A percentile compares a stretch with the other conserved stretches of the same genome.
phyloP scores from a whole-genome alignment of 441 rosid species.

The Omphalea diandra region DNA sequence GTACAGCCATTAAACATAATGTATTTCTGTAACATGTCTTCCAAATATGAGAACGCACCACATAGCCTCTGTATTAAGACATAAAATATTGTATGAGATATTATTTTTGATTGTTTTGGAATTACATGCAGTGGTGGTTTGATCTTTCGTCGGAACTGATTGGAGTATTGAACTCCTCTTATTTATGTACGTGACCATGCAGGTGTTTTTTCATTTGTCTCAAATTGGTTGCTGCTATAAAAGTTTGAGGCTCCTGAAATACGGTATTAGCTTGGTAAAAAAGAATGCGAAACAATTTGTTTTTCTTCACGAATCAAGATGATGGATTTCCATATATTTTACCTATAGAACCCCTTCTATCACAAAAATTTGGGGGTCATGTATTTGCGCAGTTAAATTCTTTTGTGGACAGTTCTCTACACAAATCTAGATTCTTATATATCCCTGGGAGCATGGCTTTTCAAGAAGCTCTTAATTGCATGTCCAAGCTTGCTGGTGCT shows the following conservation, averaged over 20 bases:
- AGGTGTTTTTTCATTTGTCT: not conserved
- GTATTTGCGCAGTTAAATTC: slow-evolving; percentile 36
- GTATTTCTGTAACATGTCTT: not conserved
- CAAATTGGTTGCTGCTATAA: not conserved
- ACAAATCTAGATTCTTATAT: slow-evolving; percentile 34
- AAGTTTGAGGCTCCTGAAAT: slow-evolving; percentile 13
- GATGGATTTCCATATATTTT: slow-evolving; percentile 42
- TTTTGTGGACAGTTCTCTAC: slow-evolving; percentile 21
- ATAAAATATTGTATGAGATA: not conserved
- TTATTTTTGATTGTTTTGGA: no score
- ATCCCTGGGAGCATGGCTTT: slow-evolving; percentile 49
- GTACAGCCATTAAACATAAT: slow-evolving; percentile 32
- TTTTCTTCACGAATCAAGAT: slow-evolving; percentile 46
- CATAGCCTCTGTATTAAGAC: not conserved
- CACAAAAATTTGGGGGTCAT: slow-evolving; percentile 39
- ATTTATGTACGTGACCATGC: slow-evolving; percentile 12
- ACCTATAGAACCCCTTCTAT: slow-evolving; percentile 45
- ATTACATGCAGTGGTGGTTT: no score
- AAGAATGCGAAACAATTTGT: slow-evolving; percentile 46
- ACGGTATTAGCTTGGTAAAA: not conserved
- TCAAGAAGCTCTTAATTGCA: slow-evolving; percentile 57
- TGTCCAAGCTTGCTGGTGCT: slow-evolving; percentile 65
- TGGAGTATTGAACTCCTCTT: not conserved
- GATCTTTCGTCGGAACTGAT: not conserved
- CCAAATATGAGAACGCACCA: not conserved